Evolutionary conservation across 805 yeast genomes (phyloP).

Genomic region (Nakazawaea wyomingensis): DNA sequence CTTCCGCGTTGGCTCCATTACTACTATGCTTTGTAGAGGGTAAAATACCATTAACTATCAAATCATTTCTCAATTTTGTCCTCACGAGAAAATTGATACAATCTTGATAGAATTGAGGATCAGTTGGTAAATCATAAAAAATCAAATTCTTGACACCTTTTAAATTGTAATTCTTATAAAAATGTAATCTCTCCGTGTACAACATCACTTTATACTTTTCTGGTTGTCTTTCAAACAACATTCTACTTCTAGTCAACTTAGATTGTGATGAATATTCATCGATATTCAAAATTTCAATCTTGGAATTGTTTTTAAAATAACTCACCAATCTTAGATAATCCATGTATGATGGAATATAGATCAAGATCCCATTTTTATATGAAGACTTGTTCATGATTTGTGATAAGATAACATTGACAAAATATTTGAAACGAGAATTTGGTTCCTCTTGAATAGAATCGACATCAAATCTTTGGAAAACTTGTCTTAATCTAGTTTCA

Average conservation of each 20-base stretch:
- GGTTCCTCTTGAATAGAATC: conserved; percentile 61
- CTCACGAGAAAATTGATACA: conserved; percentile 62
- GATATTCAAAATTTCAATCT: conserved; percentile 59
- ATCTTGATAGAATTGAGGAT: conserved; percentile 80
- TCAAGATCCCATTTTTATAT: conserved; percentile 67
- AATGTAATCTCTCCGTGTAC: conserved; percentile 94
- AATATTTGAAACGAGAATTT: conserved; percentile 75
- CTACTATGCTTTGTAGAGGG: background rate
- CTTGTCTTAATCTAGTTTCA: conserved; percentile 51
- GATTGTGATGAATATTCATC: conserved; percentile 80
- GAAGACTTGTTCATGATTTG: conserved; percentile 57
- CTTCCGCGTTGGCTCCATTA: no score
- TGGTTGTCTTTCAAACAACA: conserved; percentile 58
- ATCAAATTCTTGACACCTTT: conserved; percentile 79
- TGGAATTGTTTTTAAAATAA: conserved; percentile 58
- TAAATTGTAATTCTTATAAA: conserved; percentile 79
- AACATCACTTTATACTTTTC: conserved; percentile 57
- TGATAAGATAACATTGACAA: conserved; percentile 70
- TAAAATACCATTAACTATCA: conserved; percentile 19
- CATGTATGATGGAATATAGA: conserved; percentile 80
- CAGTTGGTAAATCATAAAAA: conserved; percentile 79
- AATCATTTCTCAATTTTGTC: conserved; percentile 29
- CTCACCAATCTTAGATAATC: conserved; percentile 80
- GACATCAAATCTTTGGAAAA: conserved; percentile 66
- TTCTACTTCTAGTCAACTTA: conserved; percentile 66